Conservation (phyloP, 1,139 yeast genomes). For the Waltiozyma solani region DNA sequence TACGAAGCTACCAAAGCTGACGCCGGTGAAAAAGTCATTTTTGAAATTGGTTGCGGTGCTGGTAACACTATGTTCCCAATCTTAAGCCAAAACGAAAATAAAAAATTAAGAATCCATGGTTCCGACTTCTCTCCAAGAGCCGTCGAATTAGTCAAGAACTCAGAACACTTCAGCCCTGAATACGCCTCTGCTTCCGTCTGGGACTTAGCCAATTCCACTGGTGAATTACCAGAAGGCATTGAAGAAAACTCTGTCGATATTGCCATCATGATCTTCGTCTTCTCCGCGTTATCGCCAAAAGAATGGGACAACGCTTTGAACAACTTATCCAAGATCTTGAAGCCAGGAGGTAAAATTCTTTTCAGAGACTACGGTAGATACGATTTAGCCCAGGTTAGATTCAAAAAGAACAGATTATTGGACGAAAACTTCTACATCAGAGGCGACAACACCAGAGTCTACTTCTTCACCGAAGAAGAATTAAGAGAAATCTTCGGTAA, state of each 20-base stretch:
- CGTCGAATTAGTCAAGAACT: conserved; percentile 66
- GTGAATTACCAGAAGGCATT: conserved; percentile 72
- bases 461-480: conserved; percentile 93
- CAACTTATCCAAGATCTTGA: conserved; percentile 62
- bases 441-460: conserved; percentile 97
- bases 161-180: conserved; percentile 52
- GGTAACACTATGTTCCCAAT: conserved; percentile 95
- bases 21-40: conserved; percentile 59
- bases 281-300: conserved; percentile 83
- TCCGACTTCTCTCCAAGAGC: conserved; percentile 91
- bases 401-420: conserved; percentile 76
- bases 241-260: conserved; percentile 80
- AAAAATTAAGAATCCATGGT: conserved; percentile 64
- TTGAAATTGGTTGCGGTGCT: conserved; percentile 98
- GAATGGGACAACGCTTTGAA: conserved; percentile 81
- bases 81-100: conserved; percentile 69
- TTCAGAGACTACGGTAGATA: conserved; percentile 95
- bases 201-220: conserved; percentile 82
- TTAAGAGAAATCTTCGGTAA: conserved; percentile 61
- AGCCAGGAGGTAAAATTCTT: conserved; percentile 86
- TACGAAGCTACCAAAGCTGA: conserved; percentile 68
- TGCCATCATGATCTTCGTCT: conserved; percentile 87
- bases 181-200: conserved; percentile 82
- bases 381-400: conserved; percentile 90
- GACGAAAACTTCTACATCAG: conserved; percentile 93